These are phyloP conservation scores for Triticum monococcum DNA, from an alignment of 176 grass and related monocot genomes.

Conservation along the genomic window DNA sequence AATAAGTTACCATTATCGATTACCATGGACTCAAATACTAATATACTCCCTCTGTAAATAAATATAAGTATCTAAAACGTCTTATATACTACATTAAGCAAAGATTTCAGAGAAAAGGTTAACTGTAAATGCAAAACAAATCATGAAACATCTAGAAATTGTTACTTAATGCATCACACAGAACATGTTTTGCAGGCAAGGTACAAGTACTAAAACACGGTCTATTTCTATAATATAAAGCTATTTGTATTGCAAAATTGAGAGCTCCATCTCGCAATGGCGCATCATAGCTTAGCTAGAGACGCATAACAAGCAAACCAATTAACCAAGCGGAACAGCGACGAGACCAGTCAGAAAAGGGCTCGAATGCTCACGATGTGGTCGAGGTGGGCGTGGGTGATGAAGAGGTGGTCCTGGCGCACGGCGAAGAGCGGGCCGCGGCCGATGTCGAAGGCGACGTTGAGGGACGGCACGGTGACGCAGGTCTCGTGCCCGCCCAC, in stretches of 20 bases:
- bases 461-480: conserved; percentile 64
- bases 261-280: neutral
- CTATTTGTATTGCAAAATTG: neutral
- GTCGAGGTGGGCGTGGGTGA: conserved; percentile 93
- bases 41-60: too few species aligned
- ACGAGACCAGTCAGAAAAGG: neutral
- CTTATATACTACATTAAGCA: too few species aligned
- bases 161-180: neutral
- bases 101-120: neutral
- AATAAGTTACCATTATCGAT: neutral
- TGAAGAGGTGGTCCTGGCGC: conserved; percentile 87
- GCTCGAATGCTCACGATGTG: conserved; percentile 73
- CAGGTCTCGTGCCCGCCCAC: conserved; percentile 97
- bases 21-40: too few species aligned
- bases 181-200: neutral
- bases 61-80: too few species aligned
- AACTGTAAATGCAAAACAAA: neutral
- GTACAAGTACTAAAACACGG: neutral
- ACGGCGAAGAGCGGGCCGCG: conserved; percentile 68
- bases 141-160: neutral
- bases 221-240: neutral
- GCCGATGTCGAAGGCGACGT: conserved; percentile 91
- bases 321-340: conserved; percentile 5
- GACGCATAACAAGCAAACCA: neutral
- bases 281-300: neutral